Base-by-base conservation (phyloP, 176 grass and related monocot genomes). In the Oryza coarctata region DNA sequence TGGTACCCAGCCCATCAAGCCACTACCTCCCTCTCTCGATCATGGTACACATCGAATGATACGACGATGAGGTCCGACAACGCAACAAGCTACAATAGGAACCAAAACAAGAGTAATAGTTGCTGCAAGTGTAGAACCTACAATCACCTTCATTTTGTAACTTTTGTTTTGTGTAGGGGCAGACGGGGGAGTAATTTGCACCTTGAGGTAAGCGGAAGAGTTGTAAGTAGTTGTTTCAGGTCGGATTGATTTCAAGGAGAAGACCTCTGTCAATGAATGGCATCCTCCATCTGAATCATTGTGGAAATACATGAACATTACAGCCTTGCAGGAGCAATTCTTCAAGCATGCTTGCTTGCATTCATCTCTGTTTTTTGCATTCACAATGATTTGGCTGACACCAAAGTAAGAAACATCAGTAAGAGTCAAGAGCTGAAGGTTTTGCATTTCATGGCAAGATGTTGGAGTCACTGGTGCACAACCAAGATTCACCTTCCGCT, bases 291-390 rank as follows among this genome's bases (percentile, higher is more conserved):
- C 1, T 0, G 82, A 80, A 35, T 33, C 35, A 9, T 84, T 63
- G 0, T 23, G 0, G 20, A 76, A 63, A 27, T 80, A 80, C 35
- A 8, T 72, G 14, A 84, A 89, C 7, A 70, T 30, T 9, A 74
- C 76, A 6, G 87, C 87, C 4, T 17, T 71, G 63, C 87, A 88
- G 38, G 87, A 84, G 47, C 87, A 89, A 40, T 89, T 89, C 32
- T 80, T 80, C 62, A 89, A 50, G 62, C 87, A 89, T 20, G 87
- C 70, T 33, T 89, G 27, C 81, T 80, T 80, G 5, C 82, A 89
- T 18, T 73, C 76, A 7, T 73, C 43, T 31, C 43, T 28, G 0
- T 74, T 86, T 80, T 4, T 27, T 44, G 13, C 70, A 72, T 27
- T 45, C 13, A 3, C 13, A 4, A 47, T 2, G 12, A 0, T 15